A percentile compares a stretch with the other conserved stretches of the same genome.
These are phyloP conservation scores for Neolentinus lepideus DNA, from an alignment of 1,284 basidiomycete species.

Conservation along the genomic window DNA sequence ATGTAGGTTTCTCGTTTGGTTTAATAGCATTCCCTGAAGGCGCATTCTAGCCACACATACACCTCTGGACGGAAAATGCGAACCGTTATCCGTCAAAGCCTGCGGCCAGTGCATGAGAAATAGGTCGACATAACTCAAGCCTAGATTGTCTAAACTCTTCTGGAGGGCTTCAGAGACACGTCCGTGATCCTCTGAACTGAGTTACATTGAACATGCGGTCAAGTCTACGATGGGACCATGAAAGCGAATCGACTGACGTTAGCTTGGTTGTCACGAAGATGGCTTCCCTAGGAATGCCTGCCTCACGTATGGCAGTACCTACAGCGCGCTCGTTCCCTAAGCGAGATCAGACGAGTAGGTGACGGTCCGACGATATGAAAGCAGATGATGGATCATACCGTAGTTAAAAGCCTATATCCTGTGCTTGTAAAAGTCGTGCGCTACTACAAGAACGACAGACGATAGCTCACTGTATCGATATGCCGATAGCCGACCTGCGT, in stretches of 20 bases:
- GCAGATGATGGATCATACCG: neutral
- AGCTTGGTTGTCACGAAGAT: conserved; percentile 24
- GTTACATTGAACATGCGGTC: no score
- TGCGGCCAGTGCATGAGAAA: conserved; percentile 3
- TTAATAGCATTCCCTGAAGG: neutral
- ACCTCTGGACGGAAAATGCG: neutral
- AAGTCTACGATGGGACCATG: neutral
- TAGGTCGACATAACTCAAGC: conserved; percentile 37
- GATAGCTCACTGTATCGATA: conserved; percentile 6
- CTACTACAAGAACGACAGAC: neutral
- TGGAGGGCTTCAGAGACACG: conserved; percentile 31
- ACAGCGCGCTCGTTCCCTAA: conserved; percentile 24
- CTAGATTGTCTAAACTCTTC: conserved; percentile 34
- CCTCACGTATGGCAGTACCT: conserved; percentile 25
- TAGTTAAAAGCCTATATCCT: neutral
- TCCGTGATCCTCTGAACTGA: conserved; percentile 19
- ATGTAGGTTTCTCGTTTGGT: conserved; percentile 5
- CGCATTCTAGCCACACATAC: neutral
- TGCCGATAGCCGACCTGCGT: conserved; percentile 4
- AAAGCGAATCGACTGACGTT: neutral
- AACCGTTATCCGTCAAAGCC: neutral
- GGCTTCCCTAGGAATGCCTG: conserved; percentile 23
- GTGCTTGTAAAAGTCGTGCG: no score
- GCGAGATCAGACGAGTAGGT: neutral
- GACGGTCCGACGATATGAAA: neutral